phyloP scores from a whole-genome alignment of 2,329 filamentous ascomycete genomes.

The Teratosphaeria epicoccoides region DNA sequence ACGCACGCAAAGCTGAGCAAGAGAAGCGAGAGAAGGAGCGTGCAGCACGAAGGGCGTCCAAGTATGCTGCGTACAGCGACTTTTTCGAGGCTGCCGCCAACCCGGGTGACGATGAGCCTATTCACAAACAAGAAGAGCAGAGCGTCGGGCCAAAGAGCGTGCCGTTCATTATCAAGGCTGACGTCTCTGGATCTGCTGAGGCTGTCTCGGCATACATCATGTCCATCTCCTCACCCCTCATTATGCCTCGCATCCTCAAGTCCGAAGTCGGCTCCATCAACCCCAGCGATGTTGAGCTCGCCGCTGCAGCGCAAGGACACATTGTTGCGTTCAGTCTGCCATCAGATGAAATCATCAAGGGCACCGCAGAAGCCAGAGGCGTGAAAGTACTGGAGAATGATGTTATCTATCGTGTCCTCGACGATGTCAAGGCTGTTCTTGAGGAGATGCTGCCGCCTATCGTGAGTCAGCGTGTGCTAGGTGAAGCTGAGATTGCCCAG shows the following conservation, averaged over 20 bases:
- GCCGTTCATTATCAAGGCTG: constrained; percentile 81
- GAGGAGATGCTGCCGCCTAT: constrained; percentile 58
- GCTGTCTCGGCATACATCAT: constrained; percentile 70
- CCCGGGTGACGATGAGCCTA: constrained; percentile 17
- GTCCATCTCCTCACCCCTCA: constrained; percentile 74
- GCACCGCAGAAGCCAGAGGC: constrained; percentile 57
- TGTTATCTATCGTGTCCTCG: constrained; percentile 70
- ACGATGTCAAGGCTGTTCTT: constrained; percentile 59
- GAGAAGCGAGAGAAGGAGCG: constrained; percentile 53
- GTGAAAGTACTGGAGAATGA: constrained; percentile 77
- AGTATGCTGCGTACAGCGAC: constrained; percentile 2
- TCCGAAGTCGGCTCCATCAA: constrained; percentile 66
- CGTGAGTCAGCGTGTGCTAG: constrained; percentile 60
- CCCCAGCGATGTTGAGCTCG: constrained; percentile 84
- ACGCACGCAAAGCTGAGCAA: constrained; percentile 46
- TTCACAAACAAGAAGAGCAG: constrained; percentile 33
- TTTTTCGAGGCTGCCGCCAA: constrained; percentile 22
- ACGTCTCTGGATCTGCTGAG: constrained; percentile 89
- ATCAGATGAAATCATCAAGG: constrained; percentile 53
- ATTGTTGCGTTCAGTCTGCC: constrained; percentile 80
- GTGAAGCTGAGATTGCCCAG: constrained; percentile 77
- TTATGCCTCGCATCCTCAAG: constrained; percentile 64
- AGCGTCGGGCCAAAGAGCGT: constrained; percentile 45
- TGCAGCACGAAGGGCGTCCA: constrained; percentile 23
- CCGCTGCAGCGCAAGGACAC: constrained; percentile 61